A percentile compares a stretch with the other conserved stretches of the same genome.
phyloP scores from a whole-genome alignment of 768 basidiomycete genomes.

The Amanita rubescens region DNA sequence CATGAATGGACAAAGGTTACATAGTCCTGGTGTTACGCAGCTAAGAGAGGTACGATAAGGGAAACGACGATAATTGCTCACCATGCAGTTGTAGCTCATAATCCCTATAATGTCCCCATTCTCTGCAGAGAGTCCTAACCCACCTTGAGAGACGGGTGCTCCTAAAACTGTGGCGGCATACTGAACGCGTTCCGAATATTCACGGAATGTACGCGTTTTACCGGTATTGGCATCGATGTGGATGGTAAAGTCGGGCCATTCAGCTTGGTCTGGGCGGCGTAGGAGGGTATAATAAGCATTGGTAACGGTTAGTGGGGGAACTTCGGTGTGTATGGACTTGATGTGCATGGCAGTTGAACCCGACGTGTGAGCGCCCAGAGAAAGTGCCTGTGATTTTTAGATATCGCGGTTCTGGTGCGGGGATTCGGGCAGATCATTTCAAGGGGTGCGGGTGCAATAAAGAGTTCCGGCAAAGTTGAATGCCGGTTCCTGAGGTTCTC shows the following conservation, averaged over 20 bases:
- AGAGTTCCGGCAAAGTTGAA: too few species aligned
- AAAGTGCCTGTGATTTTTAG: too few species aligned
- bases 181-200: constrained; percentile 44
- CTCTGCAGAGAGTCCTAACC: constrained; percentile 42
- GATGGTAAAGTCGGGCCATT: constrained; percentile 49
- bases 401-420: too few species aligned
- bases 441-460: too few species aligned
- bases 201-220: constrained; percentile 33
- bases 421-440: too few species aligned
- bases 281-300: constrained; percentile 54
- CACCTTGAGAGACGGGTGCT: constrained; percentile 38
- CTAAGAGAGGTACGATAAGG: too few species aligned
- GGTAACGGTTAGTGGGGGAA: constrained; percentile 38
- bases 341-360: constrained; percentile 39
- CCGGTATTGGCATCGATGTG: constrained; percentile 52
- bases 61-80: constrained; percentile 23
- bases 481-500: too few species aligned
- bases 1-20: constrained; percentile 26
- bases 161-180: constrained; percentile 53
- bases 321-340: constrained; percentile 49
- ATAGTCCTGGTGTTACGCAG: constrained; percentile 27
- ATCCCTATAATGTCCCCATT: constrained; percentile 60
- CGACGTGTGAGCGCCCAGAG: neutral
- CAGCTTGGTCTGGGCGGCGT: constrained; percentile 43
- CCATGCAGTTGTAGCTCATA: constrained; percentile 62